These are phyloP conservation scores for Amanita subjunquillea DNA, from an alignment of 768 basidiomycete genomes.

Conservation along the genomic window DNA sequence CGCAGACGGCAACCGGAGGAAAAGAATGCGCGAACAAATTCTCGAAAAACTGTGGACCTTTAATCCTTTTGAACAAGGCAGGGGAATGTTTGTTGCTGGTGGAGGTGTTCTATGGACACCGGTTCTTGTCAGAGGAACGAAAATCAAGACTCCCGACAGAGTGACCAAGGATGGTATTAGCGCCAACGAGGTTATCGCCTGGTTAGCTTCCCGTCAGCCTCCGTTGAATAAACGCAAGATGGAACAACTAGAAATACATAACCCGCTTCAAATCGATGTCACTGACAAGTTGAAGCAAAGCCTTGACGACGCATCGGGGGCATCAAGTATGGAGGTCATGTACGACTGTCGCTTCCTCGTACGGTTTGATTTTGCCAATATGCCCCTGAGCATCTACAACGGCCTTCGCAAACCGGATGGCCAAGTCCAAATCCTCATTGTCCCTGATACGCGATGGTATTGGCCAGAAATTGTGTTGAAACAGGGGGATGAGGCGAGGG, in stretches of 20 bases:
- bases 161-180: conserved; percentile 3
- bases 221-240: conserved; percentile 26
- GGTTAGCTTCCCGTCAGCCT: conserved; percentile 56
- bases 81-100: conserved; percentile 39
- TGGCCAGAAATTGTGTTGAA: conserved; percentile 34
- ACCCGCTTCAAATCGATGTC: conserved; percentile 29
- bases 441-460: conserved; percentile 32
- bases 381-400: conserved; percentile 28
- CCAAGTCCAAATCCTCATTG: conserved; percentile 19
- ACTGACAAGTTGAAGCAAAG: conserved; percentile 19
- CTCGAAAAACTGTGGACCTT: conserved; percentile 35
- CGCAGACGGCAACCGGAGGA: conserved; percentile 50
- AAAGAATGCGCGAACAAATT: conserved; percentile 35
- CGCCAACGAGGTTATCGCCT: conserved; percentile 26
- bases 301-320: conserved; percentile 8
- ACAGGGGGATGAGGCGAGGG: conserved; percentile 6
- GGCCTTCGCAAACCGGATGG: conserved; percentile 14
- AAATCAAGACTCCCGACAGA: conserved; percentile 13
- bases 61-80: conserved; percentile 14
- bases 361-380: conserved; percentile 28
- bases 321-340: conserved; percentile 27
- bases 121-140: conserved; percentile 22
- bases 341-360: conserved; percentile 63
- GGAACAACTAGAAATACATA: conserved; percentile 11
- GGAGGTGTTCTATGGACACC: conserved; percentile 59